These are phyloP conservation scores for Citrullus colocynthis DNA, from an alignment of 306 rosid species.

Conservation along the genomic window DNA sequence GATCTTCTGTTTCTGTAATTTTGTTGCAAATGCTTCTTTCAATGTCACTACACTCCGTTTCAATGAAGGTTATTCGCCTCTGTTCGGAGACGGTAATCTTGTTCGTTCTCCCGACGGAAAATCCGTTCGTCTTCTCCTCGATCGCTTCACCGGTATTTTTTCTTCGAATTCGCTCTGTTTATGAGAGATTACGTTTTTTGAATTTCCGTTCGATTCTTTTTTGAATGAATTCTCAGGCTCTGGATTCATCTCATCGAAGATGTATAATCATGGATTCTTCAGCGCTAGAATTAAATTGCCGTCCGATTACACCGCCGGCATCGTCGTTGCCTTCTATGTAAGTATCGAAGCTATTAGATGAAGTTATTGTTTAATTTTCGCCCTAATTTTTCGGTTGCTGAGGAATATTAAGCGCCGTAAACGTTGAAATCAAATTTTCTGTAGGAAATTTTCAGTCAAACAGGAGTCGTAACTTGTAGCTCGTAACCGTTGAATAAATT, in stretches of 20 bases:
- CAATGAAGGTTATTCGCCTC: constrained; percentile 46
- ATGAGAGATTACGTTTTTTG: background rate
- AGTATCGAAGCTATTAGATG: background rate
- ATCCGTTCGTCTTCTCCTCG: constrained; percentile 77
- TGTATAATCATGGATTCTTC: constrained; percentile 80
- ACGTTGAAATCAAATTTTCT: background rate
- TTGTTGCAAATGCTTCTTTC: constrained; percentile 31
- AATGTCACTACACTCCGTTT: constrained; percentile 58
- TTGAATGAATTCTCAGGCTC: constrained; percentile 33
- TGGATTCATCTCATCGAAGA: constrained; percentile 76
- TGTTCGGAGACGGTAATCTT: constrained; percentile 69
- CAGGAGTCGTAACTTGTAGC: background rate
- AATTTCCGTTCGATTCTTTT: background rate
- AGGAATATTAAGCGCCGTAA: background rate
- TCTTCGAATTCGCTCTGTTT: background rate
- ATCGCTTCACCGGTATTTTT: constrained; percentile 64
- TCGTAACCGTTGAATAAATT: constrained; percentile 1
- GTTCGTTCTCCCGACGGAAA: constrained; percentile 69
- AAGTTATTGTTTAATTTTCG: background rate
- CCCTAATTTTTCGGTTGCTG: background rate
- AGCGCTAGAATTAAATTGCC: constrained; percentile 87
- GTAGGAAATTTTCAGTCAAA: background rate
- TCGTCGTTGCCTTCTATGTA: constrained; percentile 42
- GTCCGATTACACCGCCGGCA: constrained; percentile 74
- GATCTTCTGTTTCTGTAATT: background rate